A percentile compares a stretch with the other conserved stretches of the same genome.
Conservation (phyloP, 805 yeast genomes). For the Saccharomycopsis fibuligera region DNA sequence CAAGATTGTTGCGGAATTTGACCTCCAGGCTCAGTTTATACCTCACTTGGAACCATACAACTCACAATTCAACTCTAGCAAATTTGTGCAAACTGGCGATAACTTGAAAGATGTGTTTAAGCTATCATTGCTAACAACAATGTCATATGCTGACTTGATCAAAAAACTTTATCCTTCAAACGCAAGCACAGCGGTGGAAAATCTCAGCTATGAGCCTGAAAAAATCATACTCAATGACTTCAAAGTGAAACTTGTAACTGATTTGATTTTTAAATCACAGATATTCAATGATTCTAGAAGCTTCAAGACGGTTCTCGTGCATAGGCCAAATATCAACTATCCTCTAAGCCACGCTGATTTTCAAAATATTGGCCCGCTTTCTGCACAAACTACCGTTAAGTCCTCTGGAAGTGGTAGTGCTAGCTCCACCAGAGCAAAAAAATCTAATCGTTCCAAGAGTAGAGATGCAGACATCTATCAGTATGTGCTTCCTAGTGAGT, state of each 20-base stretch:
- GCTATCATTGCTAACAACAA: slow-evolving; percentile 11
- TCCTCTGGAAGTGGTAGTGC: slow-evolving; percentile 1
- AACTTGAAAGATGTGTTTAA: slow-evolving; percentile 7
- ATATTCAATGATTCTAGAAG: slow-evolving; percentile 11
- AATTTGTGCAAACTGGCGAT: slow-evolving; percentile 15
- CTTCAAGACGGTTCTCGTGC: slow-evolving; percentile 10
- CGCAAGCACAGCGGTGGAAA: slow-evolving; percentile 4
- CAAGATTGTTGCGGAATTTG: slow-evolving; percentile 5
- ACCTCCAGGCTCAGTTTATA: slow-evolving; percentile 12
- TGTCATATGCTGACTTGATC: slow-evolving; percentile 14
- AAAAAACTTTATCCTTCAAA: slow-evolving; percentile 6
- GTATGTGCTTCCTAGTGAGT: slow-evolving; percentile 9
- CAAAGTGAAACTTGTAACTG: slow-evolving; percentile 12
- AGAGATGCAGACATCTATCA: slow-evolving; percentile 2
- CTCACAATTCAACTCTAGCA: slow-evolving; percentile 11
- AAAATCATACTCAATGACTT: slow-evolving; percentile 9
- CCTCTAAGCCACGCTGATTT: slow-evolving; percentile 16
- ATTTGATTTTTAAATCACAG: slow-evolving; percentile 15
- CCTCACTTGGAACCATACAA: slow-evolving; percentile 19
- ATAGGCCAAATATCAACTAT: slow-evolving; percentile 7
- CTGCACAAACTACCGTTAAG: not conserved
- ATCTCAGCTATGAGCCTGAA: slow-evolving; percentile 13
- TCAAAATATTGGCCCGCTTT: not conserved
- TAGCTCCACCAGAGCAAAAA: not conserved
- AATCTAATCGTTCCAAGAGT: not conserved